Evolutionary conservation across 1,139 yeast genomes (phyloP).

Genomic region (Pichia terricola): DNA sequence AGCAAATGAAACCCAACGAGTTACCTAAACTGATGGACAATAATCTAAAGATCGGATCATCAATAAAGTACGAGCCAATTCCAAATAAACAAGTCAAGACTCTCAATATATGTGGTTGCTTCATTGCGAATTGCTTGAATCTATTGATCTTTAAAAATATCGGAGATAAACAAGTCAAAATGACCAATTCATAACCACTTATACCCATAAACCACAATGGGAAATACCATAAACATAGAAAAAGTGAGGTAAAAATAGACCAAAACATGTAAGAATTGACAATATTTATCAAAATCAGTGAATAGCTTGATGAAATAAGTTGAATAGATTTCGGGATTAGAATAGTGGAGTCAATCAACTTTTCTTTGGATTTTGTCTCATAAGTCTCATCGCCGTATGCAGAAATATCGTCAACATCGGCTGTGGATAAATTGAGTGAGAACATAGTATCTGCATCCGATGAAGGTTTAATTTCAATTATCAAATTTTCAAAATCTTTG

Average conservation of each 20-base stretch:
- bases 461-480: conserved; percentile 31
- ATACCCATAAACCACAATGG: conserved; percentile 98
- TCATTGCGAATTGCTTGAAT: conserved; percentile 33
- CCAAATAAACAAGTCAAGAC: conserved; percentile 56
- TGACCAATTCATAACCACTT: conserved; percentile 80
- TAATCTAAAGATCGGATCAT: conserved; percentile 61
- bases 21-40: conserved; percentile 59
- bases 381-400: neutral
- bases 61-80: conserved; percentile 62
- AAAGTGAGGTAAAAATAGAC: conserved; percentile 73
- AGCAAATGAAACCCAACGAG: conserved; percentile 50
- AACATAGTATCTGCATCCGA: conserved; percentile 23
- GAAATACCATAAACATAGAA: conserved; percentile 89
- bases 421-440: conserved; percentile 18
- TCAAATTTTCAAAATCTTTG: conserved; percentile 53
- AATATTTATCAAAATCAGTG: conserved; percentile 38
- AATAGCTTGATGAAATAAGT: conserved; percentile 26
- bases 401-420: conserved; percentile 8
- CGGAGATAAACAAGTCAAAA: conserved; percentile 39
- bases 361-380: neutral
- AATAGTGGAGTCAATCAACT: neutral
- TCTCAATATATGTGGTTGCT: conserved; percentile 43
- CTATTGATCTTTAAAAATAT: conserved; percentile 46
- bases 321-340: conserved; percentile 15
- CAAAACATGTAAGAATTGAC: conserved; percentile 68